These are phyloP conservation scores for Clitocybe nebularis DNA, from an alignment of 1,284 basidiomycete species.

Conservation along the genomic window DNA sequence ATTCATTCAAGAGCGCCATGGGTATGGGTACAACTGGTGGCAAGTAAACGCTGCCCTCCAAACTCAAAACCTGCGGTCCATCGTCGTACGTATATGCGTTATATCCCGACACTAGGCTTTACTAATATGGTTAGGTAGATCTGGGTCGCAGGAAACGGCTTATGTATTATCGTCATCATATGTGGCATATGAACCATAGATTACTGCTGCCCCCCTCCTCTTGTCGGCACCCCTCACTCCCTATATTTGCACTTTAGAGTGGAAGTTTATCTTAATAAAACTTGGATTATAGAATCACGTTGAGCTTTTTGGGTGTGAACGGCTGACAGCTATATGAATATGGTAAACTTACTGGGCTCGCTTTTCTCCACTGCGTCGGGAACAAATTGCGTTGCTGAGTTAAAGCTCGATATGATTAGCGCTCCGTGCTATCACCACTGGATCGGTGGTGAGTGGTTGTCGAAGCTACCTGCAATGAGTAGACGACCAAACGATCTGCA, in stretches of 20 bases:
- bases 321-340: too few relatives aligned
- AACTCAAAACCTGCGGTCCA: slow-evolving; percentile 3
- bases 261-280: slow-evolving; percentile 17
- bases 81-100: slow-evolving; percentile 1
- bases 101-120: neutral
- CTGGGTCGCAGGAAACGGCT: neutral
- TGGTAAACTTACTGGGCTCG: too few relatives aligned
- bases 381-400: too few relatives aligned
- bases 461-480: too few relatives aligned
- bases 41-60: slow-evolving; percentile 47
- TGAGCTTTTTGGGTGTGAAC: too few relatives aligned
- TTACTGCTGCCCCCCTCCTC: slow-evolving; percentile 3
- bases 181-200: slow-evolving; percentile 1
- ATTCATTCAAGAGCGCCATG: slow-evolving; percentile 75
- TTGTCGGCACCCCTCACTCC: slow-evolving; percentile 2
- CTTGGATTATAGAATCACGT: slow-evolving; percentile 5
- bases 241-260: slow-evolving; percentile 13
- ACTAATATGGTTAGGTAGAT: neutral
- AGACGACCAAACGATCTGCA: too few relatives aligned
- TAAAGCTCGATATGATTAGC: too few relatives aligned
- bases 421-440: too few relatives aligned
- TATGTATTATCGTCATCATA: slow-evolving; percentile 1
- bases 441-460: too few relatives aligned
- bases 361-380: too few relatives aligned
- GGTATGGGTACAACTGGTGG: slow-evolving; percentile 82